Conservation (phyloP, 495 filamentous ascomycete genomes). For the Xylaria longipes region DNA sequence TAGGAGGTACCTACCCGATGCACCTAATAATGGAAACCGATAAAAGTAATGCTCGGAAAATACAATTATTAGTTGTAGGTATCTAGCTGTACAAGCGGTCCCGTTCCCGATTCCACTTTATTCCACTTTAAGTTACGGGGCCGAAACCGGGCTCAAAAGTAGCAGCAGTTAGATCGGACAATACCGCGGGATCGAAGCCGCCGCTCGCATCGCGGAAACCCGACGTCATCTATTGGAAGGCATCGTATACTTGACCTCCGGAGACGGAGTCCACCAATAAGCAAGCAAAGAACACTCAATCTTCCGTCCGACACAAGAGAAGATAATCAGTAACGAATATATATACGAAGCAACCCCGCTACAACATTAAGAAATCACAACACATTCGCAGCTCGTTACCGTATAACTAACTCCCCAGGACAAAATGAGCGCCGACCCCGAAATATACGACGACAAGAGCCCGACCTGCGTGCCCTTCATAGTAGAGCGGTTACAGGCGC, state of each 20-base stretch:
- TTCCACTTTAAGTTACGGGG: no score
- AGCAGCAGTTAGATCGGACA: not conserved
- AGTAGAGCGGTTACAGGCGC: constrained; percentile 64
- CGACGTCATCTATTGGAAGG: constrained; percentile 16
- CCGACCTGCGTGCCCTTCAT: constrained; percentile 86
- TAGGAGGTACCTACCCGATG: no score
- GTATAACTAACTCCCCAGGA: not conserved
- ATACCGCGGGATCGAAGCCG: not conserved
- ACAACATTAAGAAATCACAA: not conserved
- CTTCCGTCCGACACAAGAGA: not conserved
- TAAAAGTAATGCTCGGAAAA: no score
- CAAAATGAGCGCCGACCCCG: constrained; percentile 36
- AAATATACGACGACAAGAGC: constrained; percentile 85
- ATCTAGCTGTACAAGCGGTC: no score
- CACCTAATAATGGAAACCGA: no score
- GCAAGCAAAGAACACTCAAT: not conserved
- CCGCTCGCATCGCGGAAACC: not conserved
- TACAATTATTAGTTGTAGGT: no score
- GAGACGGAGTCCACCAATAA: not conserved
- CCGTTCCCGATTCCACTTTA: no score
- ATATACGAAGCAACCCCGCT: not conserved
- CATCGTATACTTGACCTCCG: not conserved
- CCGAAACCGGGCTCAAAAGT: no score
- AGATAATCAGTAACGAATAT: not conserved
- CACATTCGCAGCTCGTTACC: not conserved